These are phyloP conservation scores for Phytophthora palmivora DNA, from an alignment of 352 stramenopile species.

Conservation along the genomic window DNA sequence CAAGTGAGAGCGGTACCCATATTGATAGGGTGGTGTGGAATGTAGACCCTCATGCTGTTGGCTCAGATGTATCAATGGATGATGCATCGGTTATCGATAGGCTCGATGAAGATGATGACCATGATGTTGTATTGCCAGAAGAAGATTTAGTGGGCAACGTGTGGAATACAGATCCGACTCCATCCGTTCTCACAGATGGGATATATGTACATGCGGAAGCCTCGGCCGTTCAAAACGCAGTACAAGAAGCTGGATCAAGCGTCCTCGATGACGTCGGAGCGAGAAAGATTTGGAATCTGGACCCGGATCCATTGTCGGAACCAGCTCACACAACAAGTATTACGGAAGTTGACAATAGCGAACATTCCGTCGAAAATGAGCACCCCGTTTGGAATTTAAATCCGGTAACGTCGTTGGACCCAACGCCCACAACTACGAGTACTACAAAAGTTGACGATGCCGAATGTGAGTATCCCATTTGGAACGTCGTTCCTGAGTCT, in stretches of 20 bases:
- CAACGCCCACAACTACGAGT: not conserved
- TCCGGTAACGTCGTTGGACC: slow-evolving; percentile 1
- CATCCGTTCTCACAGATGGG: slow-evolving; percentile 4
- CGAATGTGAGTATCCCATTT: slow-evolving; percentile 2
- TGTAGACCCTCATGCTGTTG: slow-evolving; percentile 9
- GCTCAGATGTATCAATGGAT: not conserved
- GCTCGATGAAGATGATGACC: slow-evolving; percentile 4
- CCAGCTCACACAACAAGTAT: not conserved
- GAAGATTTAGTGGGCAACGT: slow-evolving; percentile 3
- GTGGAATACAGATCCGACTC: slow-evolving; percentile 29
- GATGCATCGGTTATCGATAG: not conserved
- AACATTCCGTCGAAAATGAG: not conserved
- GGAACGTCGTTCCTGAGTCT: slow-evolving; percentile 27
- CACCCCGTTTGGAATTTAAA: slow-evolving; percentile 18
- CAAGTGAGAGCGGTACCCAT: not conserved
- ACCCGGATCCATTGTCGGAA: not conserved
- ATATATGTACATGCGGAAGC: not conserved
- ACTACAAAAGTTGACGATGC: not conserved
- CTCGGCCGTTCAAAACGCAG: slow-evolving; percentile 1
- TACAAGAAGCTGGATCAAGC: slow-evolving; percentile 6
- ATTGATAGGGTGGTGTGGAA: slow-evolving; percentile 22
- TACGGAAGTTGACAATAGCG: not conserved
- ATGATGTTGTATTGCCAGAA: not conserved
- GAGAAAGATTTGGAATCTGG: slow-evolving; percentile 19
- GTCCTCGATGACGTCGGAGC: not conserved